Base-by-base conservation (phyloP, 495 filamentous ascomycete species). In the Cercophora sp. region DNA sequence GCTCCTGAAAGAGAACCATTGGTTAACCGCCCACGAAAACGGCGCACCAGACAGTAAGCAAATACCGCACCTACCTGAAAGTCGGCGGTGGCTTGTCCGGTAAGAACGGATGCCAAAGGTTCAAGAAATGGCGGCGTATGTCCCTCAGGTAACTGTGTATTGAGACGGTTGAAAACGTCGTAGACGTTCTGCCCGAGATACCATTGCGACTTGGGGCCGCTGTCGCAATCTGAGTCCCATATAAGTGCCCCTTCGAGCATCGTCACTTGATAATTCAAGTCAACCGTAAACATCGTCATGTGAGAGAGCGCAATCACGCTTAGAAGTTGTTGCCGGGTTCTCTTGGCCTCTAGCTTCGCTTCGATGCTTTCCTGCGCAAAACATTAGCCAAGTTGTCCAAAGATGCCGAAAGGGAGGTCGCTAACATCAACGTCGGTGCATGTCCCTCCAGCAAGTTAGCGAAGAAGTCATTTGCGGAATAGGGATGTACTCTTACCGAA, bases 391-490 rank as follows among this genome's bases (percentile, higher is more conserved):
- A n/a, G n/a, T n/a, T n/a, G n/a, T n/a, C n/a, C n/a, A n/a, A n/a
- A n/a, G n/a, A n/a, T n/a, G n/a, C n/a, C n/a, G n/a, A n/a, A n/a
- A n/a, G n/a, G n/a, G n/a, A n/a, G n/a, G n/a, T n/a, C n/a, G n/a
- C n/a, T n/a, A n/a, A n/a, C n/a, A n/a, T n/a, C n/a, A 22, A 86
- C 82, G 41, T 87, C 82, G 8, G 82, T 86, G 59, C 79, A 84
- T n/a, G 82, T 80, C 13, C 69, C 66, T 65, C 23, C 25, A 8
- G 5, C 8, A 6, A 32, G 32, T 50, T 23, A 50, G 50, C 34
- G n/a, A 15, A 44, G 18, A 36, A 1, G 16, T 18, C 27, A 31
- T 11, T 10, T 29, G 6, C 31, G 25, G 0, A 4, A 27, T 29
- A n/a, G n/a, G 53, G 26, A 27, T 1, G 3, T 20, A 41, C 35